phyloP scores from a whole-genome alignment of 345 rosid species.

The Pseudoturritis turrita region DNA sequence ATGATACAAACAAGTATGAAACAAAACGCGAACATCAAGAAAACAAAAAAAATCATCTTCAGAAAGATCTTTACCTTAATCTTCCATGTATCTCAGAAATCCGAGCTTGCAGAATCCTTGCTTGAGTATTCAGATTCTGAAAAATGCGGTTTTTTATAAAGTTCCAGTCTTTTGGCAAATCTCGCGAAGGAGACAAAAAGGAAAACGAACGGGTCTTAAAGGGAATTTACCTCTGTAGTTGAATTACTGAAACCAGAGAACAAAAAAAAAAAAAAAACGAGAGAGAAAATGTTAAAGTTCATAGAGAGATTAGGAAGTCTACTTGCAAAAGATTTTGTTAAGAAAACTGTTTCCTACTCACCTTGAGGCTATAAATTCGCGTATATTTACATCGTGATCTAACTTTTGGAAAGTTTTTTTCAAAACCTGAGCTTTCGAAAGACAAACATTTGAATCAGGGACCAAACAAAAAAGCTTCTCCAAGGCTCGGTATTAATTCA shows the following conservation, averaged over 20 bases:
- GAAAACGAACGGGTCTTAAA: background rate
- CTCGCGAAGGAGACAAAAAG: background rate
- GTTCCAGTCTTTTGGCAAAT: slow-evolving; percentile 12
- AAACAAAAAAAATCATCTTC: background rate
- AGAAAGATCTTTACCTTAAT: slow-evolving; percentile 51
- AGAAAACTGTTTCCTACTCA: slow-evolving; percentile 17
- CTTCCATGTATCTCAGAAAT: slow-evolving; percentile 62
- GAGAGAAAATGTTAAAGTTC: slow-evolving; percentile 3
- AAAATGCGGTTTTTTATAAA: slow-evolving; percentile 7
- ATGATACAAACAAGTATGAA: slow-evolving; percentile 2
- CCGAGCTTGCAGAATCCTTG: slow-evolving; percentile 49
- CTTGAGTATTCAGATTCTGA: slow-evolving; percentile 62
- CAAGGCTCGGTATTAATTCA: background rate
- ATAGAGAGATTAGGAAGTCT: background rate
- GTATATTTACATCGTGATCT: slow-evolving; percentile 83
- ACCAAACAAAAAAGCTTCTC: slow-evolving; percentile 1
- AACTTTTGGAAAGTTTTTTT: slow-evolving; percentile 87
- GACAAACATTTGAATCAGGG: slow-evolving; percentile 24
- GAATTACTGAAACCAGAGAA: slow-evolving; percentile 52
- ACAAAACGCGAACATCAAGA: background rate
- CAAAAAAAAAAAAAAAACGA: slow-evolving; percentile 18
- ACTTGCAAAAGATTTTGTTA: background rate
- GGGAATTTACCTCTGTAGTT: slow-evolving; percentile 59
- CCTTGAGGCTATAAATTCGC: slow-evolving; percentile 68
- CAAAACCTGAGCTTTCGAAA: slow-evolving; percentile 58